A percentile compares a stretch with the other conserved stretches of the same genome.
These are phyloP conservation scores for Epithemia pelagica DNA, from an alignment of 108 stramenopile genomes.

Conservation along the genomic window DNA sequence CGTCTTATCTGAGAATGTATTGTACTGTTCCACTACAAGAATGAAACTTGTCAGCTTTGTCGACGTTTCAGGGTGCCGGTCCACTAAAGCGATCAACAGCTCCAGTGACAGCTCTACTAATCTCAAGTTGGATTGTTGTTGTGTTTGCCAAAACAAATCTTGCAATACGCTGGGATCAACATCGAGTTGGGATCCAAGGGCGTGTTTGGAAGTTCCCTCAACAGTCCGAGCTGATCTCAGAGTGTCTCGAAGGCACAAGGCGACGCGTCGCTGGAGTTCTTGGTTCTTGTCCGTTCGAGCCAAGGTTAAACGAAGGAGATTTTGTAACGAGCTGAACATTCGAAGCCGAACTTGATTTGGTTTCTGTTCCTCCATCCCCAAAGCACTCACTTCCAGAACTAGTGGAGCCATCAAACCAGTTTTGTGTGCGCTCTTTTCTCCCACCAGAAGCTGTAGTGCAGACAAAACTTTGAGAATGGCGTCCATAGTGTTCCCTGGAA, in stretches of 20 bases:
- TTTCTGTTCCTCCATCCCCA: slow-evolving; percentile 39
- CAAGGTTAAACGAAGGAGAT: neutral
- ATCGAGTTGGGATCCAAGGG: neutral
- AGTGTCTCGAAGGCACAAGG: slow-evolving; percentile 13
- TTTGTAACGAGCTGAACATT: slow-evolving; percentile 24
- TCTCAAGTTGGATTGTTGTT: neutral
- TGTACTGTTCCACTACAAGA: neutral
- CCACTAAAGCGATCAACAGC: slow-evolving; percentile 14
- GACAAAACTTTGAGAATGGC: neutral
- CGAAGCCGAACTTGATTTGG: slow-evolving; percentile 46
- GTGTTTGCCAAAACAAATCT: neutral
- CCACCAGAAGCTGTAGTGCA: neutral
- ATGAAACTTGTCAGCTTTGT: neutral
- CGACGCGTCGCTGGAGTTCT: neutral
- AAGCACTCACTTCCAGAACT: slow-evolving; percentile 37
- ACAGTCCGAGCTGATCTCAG: slow-evolving; percentile 8
- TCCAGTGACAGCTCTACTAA: neutral
- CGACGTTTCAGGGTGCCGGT: slow-evolving; percentile 14
- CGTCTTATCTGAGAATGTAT: neutral
- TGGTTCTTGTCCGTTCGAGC: neutral
- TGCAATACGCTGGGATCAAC: neutral
- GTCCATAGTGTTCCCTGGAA: neutral
- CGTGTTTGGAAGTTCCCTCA: slow-evolving; percentile 3
- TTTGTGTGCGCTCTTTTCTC: neutral
- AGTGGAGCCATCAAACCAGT: slow-evolving; percentile 57